Evolutionary conservation across 805 yeast species (phyloP).

Genomic region (Kluyveromyces starmeri): DNA sequence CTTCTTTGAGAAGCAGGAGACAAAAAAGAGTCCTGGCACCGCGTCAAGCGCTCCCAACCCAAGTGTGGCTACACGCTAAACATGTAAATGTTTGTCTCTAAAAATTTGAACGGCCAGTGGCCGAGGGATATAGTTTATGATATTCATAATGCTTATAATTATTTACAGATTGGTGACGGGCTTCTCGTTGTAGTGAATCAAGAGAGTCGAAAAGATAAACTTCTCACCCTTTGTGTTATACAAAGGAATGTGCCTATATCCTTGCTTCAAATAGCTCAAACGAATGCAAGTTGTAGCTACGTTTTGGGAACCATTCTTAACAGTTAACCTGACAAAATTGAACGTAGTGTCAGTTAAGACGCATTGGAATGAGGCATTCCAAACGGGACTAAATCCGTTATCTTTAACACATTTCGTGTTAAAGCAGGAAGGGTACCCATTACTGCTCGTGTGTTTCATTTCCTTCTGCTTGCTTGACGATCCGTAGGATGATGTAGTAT

Average conservation of each 20-base stretch:
- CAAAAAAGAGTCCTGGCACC: too few relatives aligned
- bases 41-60: too few relatives aligned
- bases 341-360: slow-evolving; percentile 33
- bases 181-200: slow-evolving; percentile 24
- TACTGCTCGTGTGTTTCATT: too few relatives aligned
- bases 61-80: too few relatives aligned
- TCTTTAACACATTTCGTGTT: slow-evolving; percentile 34
- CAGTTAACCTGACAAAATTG: slow-evolving; percentile 47
- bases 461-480: too few relatives aligned
- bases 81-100: too few relatives aligned
- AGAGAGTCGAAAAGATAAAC: slow-evolving; percentile 48
- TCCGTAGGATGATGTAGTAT: too few relatives aligned
- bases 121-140: too few relatives aligned
- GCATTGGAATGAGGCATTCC: slow-evolving; percentile 54
- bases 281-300: slow-evolving; percentile 58
- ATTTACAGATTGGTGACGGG: too few relatives aligned
- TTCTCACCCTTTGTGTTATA: slow-evolving; percentile 78
- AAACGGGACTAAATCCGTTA: slow-evolving; percentile 83
- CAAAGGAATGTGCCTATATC: slow-evolving; percentile 76
- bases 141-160: too few relatives aligned
- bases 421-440: background rate
- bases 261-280: slow-evolving; percentile 56
- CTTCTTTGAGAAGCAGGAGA: too few relatives aligned
- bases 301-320: slow-evolving; percentile 35
- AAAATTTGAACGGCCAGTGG: too few relatives aligned